Conservation (phyloP, 1,284 basidiomycete species). For the Cryptococcus maquisensis region DNA sequence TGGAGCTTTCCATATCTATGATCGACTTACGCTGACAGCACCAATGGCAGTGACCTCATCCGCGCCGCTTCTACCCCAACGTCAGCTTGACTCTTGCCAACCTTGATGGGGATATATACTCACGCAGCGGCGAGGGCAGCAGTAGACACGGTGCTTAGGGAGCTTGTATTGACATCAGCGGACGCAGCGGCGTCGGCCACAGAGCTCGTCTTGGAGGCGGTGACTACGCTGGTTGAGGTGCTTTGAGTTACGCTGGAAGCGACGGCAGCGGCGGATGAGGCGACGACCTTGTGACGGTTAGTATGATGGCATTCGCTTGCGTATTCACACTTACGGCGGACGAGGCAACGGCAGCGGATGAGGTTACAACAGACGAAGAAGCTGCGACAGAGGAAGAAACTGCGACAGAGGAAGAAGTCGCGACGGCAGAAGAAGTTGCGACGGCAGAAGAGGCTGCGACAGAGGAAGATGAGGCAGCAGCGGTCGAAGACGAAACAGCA, state of each 20-base stretch:
- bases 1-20: background rate
- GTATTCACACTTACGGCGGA: background rate
- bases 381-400: background rate
- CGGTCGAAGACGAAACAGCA: background rate
- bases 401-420: background rate
- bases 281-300: too few relatives aligned
- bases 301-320: too few relatives aligned
- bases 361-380: background rate
- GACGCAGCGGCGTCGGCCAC: background rate
- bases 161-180: too few relatives aligned
- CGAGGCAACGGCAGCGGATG: background rate
- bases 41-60: too few relatives aligned
- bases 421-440: background rate
- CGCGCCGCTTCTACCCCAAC: too few relatives aligned
- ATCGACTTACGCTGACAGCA: conserved; percentile 2
- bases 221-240: background rate
- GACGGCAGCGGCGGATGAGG: too few relatives aligned
- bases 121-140: conserved; percentile 4
- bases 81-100: too few relatives aligned
- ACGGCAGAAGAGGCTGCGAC: background rate
- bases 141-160: background rate
- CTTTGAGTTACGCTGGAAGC: too few relatives aligned
- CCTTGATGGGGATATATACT: too few relatives aligned
- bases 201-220: background rate
- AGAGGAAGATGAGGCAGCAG: background rate